Conservation (phyloP, 2,329 filamentous ascomycete species). For the Xylaria sp. region DNA sequence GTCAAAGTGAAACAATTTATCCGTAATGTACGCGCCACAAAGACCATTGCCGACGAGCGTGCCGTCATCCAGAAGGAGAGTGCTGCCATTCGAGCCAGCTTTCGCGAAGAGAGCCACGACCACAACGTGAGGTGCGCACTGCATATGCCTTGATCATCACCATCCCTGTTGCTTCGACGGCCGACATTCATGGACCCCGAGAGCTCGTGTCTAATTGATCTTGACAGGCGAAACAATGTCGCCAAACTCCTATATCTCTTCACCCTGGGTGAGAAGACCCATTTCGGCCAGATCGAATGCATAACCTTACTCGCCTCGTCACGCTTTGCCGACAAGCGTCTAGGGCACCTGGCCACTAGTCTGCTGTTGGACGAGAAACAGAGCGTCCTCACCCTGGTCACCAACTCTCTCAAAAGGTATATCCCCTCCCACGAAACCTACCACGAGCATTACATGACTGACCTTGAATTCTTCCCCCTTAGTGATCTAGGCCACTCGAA, state of each 20-base stretch:
- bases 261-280: constrained; percentile 94
- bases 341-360: constrained; percentile 97
- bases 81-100: constrained; percentile 95
- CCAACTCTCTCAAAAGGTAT: constrained; percentile 97
- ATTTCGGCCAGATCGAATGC: constrained; percentile 99
- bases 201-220: constrained; percentile 31
- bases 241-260: constrained; percentile 98
- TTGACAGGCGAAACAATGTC: constrained; percentile 91
- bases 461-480: constrained; percentile 39
- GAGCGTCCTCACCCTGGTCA: constrained; percentile 95
- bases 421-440: constrained; percentile 39
- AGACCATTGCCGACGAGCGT: constrained; percentile 98
- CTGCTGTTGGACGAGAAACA: constrained; percentile 97
- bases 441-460: constrained; percentile 43
- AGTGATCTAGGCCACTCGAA: constrained; percentile 97
- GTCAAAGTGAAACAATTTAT: constrained; percentile 97
- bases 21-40: constrained; percentile 96
- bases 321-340: constrained; percentile 95
- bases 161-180: background rate
- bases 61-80: constrained; percentile 99
- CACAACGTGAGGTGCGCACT: constrained; percentile 80
- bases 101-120: constrained; percentile 95
- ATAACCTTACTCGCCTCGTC: constrained; percentile 96
- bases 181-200: background rate
- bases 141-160: background rate